Evolutionary conservation across 768 basidiomycete genomes (phyloP), one percentile per base, ranked within the genome.

Genomic region (Rhodosporidiobolus sp.): DNA sequence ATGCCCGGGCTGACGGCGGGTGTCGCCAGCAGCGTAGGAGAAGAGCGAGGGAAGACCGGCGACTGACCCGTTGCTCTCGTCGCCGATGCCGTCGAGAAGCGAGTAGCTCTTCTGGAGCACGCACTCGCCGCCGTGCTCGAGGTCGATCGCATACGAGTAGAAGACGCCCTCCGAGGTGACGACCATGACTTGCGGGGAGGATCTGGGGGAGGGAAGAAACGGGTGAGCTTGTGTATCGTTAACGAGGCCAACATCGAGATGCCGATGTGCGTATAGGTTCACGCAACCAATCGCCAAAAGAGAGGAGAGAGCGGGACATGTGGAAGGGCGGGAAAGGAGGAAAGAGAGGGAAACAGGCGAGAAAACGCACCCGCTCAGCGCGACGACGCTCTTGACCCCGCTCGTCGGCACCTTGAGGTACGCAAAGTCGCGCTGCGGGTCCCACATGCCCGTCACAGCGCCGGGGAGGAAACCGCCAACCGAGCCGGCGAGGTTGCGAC

Each of bases 121-220:
- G 77, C 95, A 98, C 81, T 99, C 95, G 5, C 95, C 95, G 5
- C 95, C 95, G 63, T 89, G 89, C 81, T 99, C 95, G 71, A 98
- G 82, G 82, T 99, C 95, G 78, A 99, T 95, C 77, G 86, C 91
- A 81, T 98, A 98, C 24, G 90, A 88, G 79, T 99, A 97, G 80
- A 96, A 95, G 77, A 92, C 90, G 2, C 95, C 95, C 69, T 97
- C 94, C 0, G 91, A 90, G 0, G 93, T 94, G 67, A 98, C 87
- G 32, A 99, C 94, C 92, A 96, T 95, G 19, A 97, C 89, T 71
- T 99, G 95, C 0, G 95, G 94, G 82, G 91, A 90, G 12, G 92
- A 93, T 26, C 92, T 94, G 64, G 8, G 17, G 50, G 22, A 17
- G 32, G 10, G 38, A 2, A 19, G 38, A 4, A 16, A 28, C 1